Conservation (phyloP, 148 eudicot species). For the Selenicereus undatus region DNA sequence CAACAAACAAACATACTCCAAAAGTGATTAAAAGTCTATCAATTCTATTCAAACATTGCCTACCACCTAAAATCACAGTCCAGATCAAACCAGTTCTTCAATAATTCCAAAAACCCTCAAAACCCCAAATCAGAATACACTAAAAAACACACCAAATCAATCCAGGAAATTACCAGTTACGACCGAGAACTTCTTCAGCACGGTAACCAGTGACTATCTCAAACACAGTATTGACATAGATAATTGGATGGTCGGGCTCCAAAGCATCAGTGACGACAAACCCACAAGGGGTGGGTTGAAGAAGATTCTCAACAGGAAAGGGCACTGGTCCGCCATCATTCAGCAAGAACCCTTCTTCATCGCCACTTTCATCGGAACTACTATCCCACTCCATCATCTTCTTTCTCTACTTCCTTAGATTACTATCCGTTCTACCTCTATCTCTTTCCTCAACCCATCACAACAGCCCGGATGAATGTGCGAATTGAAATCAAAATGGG, state of each 20-base stretch:
- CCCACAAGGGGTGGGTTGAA: conserved; percentile 79
- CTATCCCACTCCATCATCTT: conserved; percentile 96
- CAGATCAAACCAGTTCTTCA: background rate
- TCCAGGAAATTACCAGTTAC: conserved; percentile 57
- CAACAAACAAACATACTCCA: background rate
- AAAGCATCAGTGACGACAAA: conserved; percentile 79
- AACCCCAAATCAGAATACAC: conserved; percentile 11
- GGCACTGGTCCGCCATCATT: conserved; percentile 65
- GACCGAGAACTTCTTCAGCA: conserved; percentile 93
- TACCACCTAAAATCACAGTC: background rate
- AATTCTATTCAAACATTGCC: background rate
- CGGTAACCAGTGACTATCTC: conserved; percentile 84
- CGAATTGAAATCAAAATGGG: background rate
- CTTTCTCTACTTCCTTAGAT: background rate
- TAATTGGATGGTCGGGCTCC: conserved; percentile 81
- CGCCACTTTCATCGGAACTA: conserved; percentile 36
- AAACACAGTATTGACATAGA: conserved; percentile 79
- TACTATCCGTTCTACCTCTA: background rate
- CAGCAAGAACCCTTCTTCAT: conserved; percentile 64
- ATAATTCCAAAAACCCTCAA: background rate
- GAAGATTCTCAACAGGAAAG: conserved; percentile 57
- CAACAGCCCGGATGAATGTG: background rate
- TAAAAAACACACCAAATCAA: background rate
- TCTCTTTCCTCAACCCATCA: conserved; percentile 19
- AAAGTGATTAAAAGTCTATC: background rate